A percentile compares a stretch with the other conserved stretches of the same genome.
Evolutionary conservation across 495 filamentous ascomycete species (phyloP).

Genomic region (Hyaloscypha variabilis): DNA sequence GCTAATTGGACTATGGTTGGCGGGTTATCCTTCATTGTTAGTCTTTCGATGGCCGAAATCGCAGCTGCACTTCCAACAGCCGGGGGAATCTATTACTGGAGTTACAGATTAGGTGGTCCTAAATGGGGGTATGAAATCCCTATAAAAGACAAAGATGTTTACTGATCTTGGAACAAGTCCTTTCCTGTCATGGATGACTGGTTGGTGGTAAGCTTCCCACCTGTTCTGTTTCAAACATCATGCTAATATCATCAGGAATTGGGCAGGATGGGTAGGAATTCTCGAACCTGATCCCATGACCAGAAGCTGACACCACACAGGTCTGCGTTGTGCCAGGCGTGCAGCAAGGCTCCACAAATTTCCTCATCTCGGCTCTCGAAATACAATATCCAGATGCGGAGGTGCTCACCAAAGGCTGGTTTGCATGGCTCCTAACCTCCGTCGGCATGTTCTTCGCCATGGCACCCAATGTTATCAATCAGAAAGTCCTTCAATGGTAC

Average conservation of each 20-base stretch:
- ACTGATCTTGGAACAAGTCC: conserved; percentile 26
- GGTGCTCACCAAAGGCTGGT: conserved; percentile 36
- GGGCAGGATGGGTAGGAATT: conserved; percentile 31
- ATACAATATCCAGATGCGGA: conserved; percentile 35
- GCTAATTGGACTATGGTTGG: conserved; percentile 35
- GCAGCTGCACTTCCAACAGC: conserved; percentile 35
- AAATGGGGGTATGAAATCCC: conserved; percentile 33
- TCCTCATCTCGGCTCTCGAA: conserved; percentile 38
- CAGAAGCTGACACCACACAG: conserved; percentile 2
- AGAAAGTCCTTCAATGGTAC: conserved; percentile 31
- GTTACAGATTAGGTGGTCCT: conserved; percentile 34
- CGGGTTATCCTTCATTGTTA: conserved; percentile 31
- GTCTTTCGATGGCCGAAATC: conserved; percentile 33
- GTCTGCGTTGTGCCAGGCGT: conserved; percentile 34
- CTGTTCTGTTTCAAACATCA: background rate
- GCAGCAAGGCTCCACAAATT: conserved; percentile 37
- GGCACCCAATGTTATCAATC: conserved; percentile 35
- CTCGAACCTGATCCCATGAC: background rate
- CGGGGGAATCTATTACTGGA: conserved; percentile 40
- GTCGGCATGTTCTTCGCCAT: conserved; percentile 37
- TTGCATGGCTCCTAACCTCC: conserved; percentile 36
- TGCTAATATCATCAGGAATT: conserved; percentile 27
- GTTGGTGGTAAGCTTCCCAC: conserved; percentile 28
- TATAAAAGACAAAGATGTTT: background rate
- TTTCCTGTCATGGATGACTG: conserved; percentile 40